Evolutionary conservation across 1,284 basidiomycete species (phyloP), one percentile per base, ranked within the genome.

Genomic region (Leccinum brunneo-olivaceum): DNA sequence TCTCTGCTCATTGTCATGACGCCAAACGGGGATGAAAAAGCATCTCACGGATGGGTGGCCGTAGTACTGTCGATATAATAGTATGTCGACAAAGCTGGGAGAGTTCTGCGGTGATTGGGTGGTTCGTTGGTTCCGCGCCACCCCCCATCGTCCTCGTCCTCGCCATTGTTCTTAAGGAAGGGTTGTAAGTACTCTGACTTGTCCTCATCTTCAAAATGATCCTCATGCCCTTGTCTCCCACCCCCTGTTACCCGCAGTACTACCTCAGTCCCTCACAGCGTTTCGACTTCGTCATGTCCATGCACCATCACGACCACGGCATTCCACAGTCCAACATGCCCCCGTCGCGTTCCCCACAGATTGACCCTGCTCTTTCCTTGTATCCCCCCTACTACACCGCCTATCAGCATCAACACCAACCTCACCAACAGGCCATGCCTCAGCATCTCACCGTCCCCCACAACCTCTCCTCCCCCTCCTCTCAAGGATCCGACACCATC

Each of bases 401-500:
- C 47, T 76, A 77, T 51, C 72, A 68, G 43, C 65, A 61, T 30
- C 67, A 64, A 34, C 69, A 69, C 34, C 68, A 67, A 39, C 68
- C 20, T 21, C 52, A 56, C 24, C 52, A 71, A 11, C 69, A 70
- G 19, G 47, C 54, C 53, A 62, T 73, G 41, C 64, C 69, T 14
- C 69, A 70, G 33, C 76, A 75, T 49, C 63, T 76, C 32, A 57
- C 71, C 6, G 55, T 74, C 16, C 66, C 68, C 5, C 66, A 65
- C 14, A 72, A 62, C 52, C 73, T 77, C 46, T 73, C 76, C 5
- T 80, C 77, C 0, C 78, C 85, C n/a, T 85, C 84, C 6, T 84
- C 82, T 0, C 79, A 82, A 55, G 81, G 75, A 51, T 86, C 84
- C 6, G 84, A 86, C 55, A 74, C 81, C 15, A 71, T 84, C 47